Conservation (phyloP, 2,329 filamentous ascomycete species). For the Hymenoscyphus infarciens region DNA sequence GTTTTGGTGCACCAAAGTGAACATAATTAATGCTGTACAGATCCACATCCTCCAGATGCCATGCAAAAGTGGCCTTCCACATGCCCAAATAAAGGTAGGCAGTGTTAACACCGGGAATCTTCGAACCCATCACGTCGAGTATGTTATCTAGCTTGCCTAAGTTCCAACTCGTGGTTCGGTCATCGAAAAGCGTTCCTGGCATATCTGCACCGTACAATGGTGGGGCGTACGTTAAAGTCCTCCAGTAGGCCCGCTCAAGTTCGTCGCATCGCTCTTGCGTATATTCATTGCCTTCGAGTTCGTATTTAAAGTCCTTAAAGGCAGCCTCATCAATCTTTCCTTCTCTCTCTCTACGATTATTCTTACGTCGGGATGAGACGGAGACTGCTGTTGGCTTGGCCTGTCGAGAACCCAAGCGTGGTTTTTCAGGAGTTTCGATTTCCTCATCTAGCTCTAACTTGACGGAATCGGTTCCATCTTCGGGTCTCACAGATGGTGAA, state of each 20-base stretch:
- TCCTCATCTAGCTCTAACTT: constrained; percentile 41
- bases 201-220: constrained; percentile 96
- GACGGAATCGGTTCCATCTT: constrained; percentile 36
- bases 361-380: constrained; percentile 81
- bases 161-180: constrained; percentile 83
- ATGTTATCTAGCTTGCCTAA: constrained; percentile 91
- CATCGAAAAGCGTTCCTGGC: constrained; percentile 90
- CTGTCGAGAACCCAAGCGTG: constrained; percentile 46
- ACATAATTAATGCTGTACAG: constrained; percentile 99
- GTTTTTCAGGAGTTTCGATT: constrained; percentile 40
- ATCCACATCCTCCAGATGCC: constrained; percentile 98
- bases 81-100: constrained; percentile 97
- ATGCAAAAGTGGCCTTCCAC: constrained; percentile 99
- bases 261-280: constrained; percentile 91
- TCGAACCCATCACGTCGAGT: constrained; percentile 88
- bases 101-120: constrained; percentile 96
- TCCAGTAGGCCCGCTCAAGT: constrained; percentile 94
- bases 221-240: constrained; percentile 89
- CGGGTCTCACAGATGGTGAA: constrained; percentile 42
- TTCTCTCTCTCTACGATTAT: constrained; percentile 73
- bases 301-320: constrained; percentile 89
- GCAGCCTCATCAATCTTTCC: constrained; percentile 84
- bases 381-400: constrained; percentile 56
- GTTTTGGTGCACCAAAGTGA: constrained; percentile 96
- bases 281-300: constrained; percentile 79